A percentile compares a stretch with the other conserved stretches of the same genome.
Conservation (phyloP, 148 eudicot species). For the Polygonum aviculare region DNA sequence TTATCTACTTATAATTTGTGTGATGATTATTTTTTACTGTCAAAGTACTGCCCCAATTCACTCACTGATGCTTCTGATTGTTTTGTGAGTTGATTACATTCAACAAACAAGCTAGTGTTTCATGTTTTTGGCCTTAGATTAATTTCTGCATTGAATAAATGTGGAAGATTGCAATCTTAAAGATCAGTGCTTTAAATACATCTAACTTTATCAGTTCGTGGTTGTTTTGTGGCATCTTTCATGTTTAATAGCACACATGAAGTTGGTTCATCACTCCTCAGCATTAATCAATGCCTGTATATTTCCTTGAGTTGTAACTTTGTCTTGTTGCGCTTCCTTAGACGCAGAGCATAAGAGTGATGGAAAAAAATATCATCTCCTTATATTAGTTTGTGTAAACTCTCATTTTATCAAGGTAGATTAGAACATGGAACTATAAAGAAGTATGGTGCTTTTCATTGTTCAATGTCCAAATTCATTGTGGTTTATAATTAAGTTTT, state of each 20-base stretch:
- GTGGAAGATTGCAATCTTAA: neutral
- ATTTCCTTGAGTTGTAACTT: neutral
- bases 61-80: neutral
- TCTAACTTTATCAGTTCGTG: neutral
- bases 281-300: neutral
- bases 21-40: neutral
- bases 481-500: neutral
- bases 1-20: neutral
- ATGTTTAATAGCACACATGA: neutral
- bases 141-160: neutral
- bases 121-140: neutral
- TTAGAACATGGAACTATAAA: neutral
- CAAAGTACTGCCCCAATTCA: neutral
- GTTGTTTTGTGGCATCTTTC: neutral
- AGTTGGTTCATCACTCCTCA: neutral
- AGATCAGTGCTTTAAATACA: neutral
- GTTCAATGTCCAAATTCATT: neutral
- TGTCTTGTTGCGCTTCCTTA: neutral
- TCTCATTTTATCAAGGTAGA: neutral
- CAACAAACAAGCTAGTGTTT: neutral
- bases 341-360: neutral
- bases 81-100: neutral
- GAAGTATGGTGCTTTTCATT: neutral
- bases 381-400: too few species aligned
- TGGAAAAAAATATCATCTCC: neutral